Evolutionary conservation across 257 asterid genomes (phyloP), one percentile per base, ranked within the genome.

Genomic region (Solanum okadae): DNA sequence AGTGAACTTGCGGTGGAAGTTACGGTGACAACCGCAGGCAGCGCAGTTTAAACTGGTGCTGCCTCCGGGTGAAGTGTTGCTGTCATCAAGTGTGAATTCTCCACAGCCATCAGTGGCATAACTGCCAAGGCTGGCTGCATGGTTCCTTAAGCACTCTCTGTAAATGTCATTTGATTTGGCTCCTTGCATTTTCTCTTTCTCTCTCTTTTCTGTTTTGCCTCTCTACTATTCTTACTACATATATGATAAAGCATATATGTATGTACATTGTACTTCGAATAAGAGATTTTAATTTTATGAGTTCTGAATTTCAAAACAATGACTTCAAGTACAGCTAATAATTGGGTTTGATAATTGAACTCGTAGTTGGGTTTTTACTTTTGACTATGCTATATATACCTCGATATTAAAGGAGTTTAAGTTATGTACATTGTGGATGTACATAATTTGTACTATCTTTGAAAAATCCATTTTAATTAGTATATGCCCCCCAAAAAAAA

Each of bases 31-130:
- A 87, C 95, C 95, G 87, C 98, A 94, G n/a, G 98, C 98, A 14
- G 94, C 96, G 65, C 97, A 94, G 90, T 13, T 88, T 76, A 93
- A 91, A 31, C 38, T 56, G 40, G 79, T 67, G 84, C 42, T 31
- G 40, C 72, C 70, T 87, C 8, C 88, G 31, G 75, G 37, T 22
- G 89, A 8, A 8, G 89, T 44, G 65, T 25, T 78, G 84, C 5
- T 38, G 87, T 90, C 90, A 71, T 91, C 93, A 0, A 78, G 87
- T 0, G 92, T 88, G 91, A 94, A 94, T 44, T 95, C 96, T 5
- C 98, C 98, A 75, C 98, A 95, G 56, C 98, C 98, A 56, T 95
- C 98, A 1, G 96, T 95, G 84, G 96, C 96, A 65, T 95, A 94
- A 96, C 94, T 93, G 3, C 98, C 98, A 1, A 94, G 93, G 86